A percentile compares a stretch with the other conserved stretches of the same genome.
phyloP scores from a whole-genome alignment of 371 early-diverging fungal genomes.

The Blakeslea trispora region DNA sequence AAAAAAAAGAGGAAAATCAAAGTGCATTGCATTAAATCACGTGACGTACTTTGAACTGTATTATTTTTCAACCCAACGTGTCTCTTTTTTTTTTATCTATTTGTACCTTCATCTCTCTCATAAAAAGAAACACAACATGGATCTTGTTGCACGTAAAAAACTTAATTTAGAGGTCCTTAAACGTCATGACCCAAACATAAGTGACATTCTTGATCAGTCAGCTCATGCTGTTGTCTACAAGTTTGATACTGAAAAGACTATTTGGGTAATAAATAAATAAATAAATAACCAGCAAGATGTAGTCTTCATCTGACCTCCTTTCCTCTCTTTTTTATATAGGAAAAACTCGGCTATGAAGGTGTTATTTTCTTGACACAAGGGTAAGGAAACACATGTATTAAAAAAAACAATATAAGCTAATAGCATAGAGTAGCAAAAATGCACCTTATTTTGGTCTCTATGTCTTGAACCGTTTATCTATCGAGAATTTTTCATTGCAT shows the following conservation, averaged over 20 bases:
- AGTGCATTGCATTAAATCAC: not conserved
- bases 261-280: constrained; percentile 62
- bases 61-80: too few species aligned
- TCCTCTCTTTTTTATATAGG: constrained; percentile 47
- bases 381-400: constrained; percentile 28
- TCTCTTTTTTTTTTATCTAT: not conserved
- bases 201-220: constrained; percentile 70
- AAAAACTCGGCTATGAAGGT: constrained; percentile 72
- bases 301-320: too few species aligned
- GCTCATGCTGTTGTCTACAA: constrained; percentile 81
- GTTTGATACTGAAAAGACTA: constrained; percentile 59
- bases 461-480: constrained; percentile 69
- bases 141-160: constrained; percentile 58
- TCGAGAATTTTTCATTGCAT: constrained; percentile 63
- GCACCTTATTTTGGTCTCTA: constrained; percentile 62
- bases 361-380: constrained; percentile 64
- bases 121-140: constrained; percentile 39
- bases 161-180: constrained; percentile 73
- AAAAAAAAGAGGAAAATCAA: too few species aligned
- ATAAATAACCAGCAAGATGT: not conserved
- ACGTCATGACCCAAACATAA: constrained; percentile 69
- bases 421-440: constrained; percentile 28
- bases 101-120: not conserved
- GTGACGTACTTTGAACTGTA: not conserved
- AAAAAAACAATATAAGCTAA: not conserved